A percentile compares a stretch with the other conserved stretches of the same genome.
These are phyloP conservation scores for Saccharomycodes ludwigii DNA, from an alignment of 805 yeast genomes.

Conservation along the genomic window DNA sequence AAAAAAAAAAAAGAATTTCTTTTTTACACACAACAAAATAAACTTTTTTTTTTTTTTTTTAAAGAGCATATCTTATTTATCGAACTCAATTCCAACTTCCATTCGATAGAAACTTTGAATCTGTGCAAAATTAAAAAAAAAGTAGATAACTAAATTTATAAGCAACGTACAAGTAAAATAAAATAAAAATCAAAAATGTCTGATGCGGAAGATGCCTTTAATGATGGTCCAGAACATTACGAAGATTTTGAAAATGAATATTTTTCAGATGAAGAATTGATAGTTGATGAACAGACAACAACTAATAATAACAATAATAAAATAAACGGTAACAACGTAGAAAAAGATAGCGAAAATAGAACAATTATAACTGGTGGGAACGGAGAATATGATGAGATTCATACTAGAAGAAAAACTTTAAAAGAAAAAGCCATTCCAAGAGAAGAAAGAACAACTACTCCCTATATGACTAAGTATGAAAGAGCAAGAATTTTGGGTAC, in stretches of 20 bases:
- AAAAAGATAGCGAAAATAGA: slow-evolving; percentile 49
- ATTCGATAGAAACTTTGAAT: no score
- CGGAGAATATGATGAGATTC: slow-evolving; percentile 34
- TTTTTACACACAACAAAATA: not conserved
- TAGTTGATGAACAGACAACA: slow-evolving; percentile 23
- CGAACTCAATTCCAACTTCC: not conserved
- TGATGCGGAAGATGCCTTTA: slow-evolving; percentile 47
- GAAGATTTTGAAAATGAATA: slow-evolving; percentile 83
- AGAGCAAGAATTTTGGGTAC: slow-evolving; percentile 97
- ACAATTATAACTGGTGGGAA: slow-evolving; percentile 60
- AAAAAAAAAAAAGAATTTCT: not conserved
- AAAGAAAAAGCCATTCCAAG: slow-evolving; percentile 80
- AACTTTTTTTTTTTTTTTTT: not conserved
- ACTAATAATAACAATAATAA: slow-evolving; percentile 22
- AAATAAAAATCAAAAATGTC: slow-evolving; percentile 27
- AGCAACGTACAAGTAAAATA: not conserved
- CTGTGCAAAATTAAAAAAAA: not conserved
- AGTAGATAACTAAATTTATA: not conserved
- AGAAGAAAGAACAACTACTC: slow-evolving; percentile 86
- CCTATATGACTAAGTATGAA: slow-evolving; percentile 98
- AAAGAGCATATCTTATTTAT: not conserved
- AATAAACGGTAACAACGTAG: slow-evolving; percentile 22
- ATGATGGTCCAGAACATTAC: slow-evolving; percentile 55
- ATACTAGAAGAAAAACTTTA: slow-evolving; percentile 45
- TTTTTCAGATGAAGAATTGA: slow-evolving; percentile 59